These are phyloP conservation scores for Suillus lakei DNA, from an alignment of 768 basidiomycete genomes.

Conservation along the genomic window DNA sequence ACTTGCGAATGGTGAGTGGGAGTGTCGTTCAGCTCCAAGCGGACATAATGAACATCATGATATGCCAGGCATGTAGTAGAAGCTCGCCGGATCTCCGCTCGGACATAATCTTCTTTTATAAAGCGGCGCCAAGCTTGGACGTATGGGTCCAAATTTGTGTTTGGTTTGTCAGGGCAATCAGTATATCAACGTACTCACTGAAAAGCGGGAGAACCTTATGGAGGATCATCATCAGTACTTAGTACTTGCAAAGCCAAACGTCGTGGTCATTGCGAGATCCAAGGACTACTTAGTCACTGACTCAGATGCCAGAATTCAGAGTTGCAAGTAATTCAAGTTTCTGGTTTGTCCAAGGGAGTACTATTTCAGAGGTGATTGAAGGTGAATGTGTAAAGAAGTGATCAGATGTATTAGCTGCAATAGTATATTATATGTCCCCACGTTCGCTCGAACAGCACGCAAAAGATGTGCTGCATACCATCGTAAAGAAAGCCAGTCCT, in stretches of 20 bases:
- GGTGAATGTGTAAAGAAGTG: background rate
- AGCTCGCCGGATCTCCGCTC: background rate
- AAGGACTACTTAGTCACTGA: background rate
- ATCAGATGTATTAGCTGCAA: slow-evolving; percentile 5
- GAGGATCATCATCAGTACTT: background rate
- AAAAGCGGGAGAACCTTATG: background rate
- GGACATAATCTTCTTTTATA: background rate
- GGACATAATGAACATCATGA: background rate
- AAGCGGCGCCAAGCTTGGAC: background rate
- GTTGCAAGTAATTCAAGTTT: background rate
- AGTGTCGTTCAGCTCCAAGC: background rate
- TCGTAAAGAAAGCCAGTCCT: slow-evolving; percentile 1
- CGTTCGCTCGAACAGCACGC: background rate
- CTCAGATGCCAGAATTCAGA: background rate
- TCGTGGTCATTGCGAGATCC: background rate
- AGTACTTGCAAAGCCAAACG: background rate
- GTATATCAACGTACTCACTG: background rate
- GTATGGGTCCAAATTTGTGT: background rate
- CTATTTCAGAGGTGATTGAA: background rate
- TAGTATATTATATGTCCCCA: slow-evolving; percentile 4
- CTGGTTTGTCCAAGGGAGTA: background rate
- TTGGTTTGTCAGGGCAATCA: background rate
- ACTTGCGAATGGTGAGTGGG: background rate
- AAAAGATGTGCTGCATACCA: background rate
- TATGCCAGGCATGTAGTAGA: background rate